Percentiles rank a stretch among this genome's conserved stretches.
Conservation (phyloP, 2,329 filamentous ascomycete genomes). For the Acephala macrosclerotiorum region DNA sequence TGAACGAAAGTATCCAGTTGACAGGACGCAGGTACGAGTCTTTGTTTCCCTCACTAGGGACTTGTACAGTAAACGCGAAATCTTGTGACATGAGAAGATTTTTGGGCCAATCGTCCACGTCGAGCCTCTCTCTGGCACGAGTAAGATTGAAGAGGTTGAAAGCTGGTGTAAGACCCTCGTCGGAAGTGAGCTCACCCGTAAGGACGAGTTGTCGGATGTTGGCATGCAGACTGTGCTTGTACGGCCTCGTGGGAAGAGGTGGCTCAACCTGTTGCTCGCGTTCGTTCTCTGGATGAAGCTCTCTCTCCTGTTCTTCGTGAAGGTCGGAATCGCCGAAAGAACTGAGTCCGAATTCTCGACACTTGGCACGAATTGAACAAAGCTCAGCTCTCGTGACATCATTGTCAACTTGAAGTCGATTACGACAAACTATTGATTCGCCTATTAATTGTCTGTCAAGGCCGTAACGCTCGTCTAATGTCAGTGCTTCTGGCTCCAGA, state of each 20-base stretch:
- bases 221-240: slow-evolving; percentile 50
- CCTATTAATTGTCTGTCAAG: slow-evolving; percentile 3
- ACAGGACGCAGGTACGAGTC: slow-evolving; percentile 61
- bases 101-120: slow-evolving; percentile 46
- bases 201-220: slow-evolving; percentile 51
- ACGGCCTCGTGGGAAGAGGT: slow-evolving; percentile 50
- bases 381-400: slow-evolving; percentile 21
- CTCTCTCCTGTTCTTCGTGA: slow-evolving; percentile 73
- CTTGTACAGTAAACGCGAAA: slow-evolving; percentile 55
- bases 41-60: neutral
- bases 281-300: slow-evolving; percentile 70
- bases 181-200: slow-evolving; percentile 41
- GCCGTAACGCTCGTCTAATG: slow-evolving; percentile 59
- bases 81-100: slow-evolving; percentile 57
- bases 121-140: slow-evolving; percentile 44
- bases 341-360: slow-evolving; percentile 46
- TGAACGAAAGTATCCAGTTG: slow-evolving; percentile 59
- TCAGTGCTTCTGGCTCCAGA: slow-evolving; percentile 62
- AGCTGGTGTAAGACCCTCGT: slow-evolving; percentile 22
- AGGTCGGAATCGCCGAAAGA: slow-evolving; percentile 50
- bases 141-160: slow-evolving; percentile 42
- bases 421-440: slow-evolving; percentile 9
- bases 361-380: slow-evolving; percentile 41
- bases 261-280: slow-evolving; percentile 62
- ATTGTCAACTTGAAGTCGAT: slow-evolving; percentile 13